A percentile compares a stretch with the other conserved stretches of the same genome.
These are phyloP conservation scores for Rhynchosporium graminicola DNA, from an alignment of 2,329 filamentous ascomycete species.

Conservation along the genomic window DNA sequence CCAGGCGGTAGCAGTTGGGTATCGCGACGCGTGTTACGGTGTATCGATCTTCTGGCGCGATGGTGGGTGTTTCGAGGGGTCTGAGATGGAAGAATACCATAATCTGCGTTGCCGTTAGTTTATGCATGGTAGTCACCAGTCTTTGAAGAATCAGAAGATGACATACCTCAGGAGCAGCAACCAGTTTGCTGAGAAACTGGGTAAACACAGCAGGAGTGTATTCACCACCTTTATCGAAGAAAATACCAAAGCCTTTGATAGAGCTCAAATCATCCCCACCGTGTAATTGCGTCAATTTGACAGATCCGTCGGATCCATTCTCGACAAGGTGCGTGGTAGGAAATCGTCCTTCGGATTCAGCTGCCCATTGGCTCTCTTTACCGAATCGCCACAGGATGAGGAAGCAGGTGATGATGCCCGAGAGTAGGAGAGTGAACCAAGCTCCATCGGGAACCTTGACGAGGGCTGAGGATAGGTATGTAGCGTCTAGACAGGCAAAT, in stretches of 20 bases:
- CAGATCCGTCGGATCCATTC: constrained; percentile 41
- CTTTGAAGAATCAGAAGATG: no score
- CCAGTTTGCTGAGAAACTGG: constrained; percentile 73
- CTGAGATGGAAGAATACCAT: constrained; percentile 71
- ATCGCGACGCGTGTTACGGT: constrained; percentile 45
- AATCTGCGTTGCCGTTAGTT: constrained; percentile 8
- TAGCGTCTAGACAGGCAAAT: constrained; percentile 65
- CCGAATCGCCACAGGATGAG: constrained; percentile 78
- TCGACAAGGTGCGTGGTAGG: constrained; percentile 49
- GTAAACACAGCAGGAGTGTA: constrained; percentile 66
- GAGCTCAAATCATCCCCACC: constrained; percentile 45
- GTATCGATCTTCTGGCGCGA: constrained; percentile 50
- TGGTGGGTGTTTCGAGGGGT: constrained; percentile 59
- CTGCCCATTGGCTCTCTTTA: constrained; percentile 74
- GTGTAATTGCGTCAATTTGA: constrained; percentile 45
- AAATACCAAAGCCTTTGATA: constrained; percentile 65
- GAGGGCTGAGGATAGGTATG: constrained; percentile 69
- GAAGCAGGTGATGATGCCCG: constrained; percentile 59
- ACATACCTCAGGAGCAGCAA: constrained; percentile 63
- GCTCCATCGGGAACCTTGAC: constrained; percentile 74
- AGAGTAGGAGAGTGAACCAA: constrained; percentile 73
- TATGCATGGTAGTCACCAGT: not conserved
- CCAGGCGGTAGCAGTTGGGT: constrained; percentile 66
- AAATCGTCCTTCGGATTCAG: constrained; percentile 64
- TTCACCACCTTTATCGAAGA: constrained; percentile 75